Conservation (phyloP, 1,284 basidiomycete species). For the Exsudoporus floridanus region DNA sequence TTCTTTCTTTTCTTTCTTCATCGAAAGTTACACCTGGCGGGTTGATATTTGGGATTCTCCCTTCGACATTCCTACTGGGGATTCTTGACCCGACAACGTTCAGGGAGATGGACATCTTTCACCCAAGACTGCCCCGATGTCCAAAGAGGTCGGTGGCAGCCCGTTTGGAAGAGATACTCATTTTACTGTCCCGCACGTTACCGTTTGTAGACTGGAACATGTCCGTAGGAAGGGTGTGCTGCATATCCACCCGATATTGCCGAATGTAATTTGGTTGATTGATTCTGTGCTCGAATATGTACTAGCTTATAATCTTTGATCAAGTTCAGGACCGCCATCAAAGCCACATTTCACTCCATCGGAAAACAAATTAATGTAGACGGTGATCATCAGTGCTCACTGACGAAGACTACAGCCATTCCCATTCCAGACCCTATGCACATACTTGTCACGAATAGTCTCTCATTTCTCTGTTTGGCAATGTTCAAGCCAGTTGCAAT, state of each 20-base stretch:
- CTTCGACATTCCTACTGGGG: slow-evolving; percentile 33
- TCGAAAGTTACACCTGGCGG: slow-evolving; percentile 69
- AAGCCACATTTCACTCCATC: not conserved
- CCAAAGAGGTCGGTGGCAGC: slow-evolving; percentile 29
- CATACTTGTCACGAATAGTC: slow-evolving; percentile 90
- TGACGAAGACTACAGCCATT: slow-evolving; percentile 81
- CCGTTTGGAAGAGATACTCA: slow-evolving; percentile 37
- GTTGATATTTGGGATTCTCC: slow-evolving; percentile 68
- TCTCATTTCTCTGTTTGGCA: slow-evolving; percentile 73
- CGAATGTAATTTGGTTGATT: not conserved
- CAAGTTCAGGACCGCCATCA: no score
- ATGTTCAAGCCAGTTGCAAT: slow-evolving; percentile 84
- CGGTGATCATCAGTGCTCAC: slow-evolving; percentile 61
- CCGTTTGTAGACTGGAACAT: not conserved
- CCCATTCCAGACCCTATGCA: slow-evolving; percentile 95
- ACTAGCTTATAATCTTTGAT: not conserved
- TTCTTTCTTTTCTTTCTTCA: slow-evolving; percentile 17
- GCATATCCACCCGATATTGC: not conserved
- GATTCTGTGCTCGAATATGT: not conserved
- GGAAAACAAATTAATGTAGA: not conserved
- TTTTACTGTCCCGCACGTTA: not conserved
- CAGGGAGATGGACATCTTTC: slow-evolving; percentile 50
- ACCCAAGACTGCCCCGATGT: slow-evolving; percentile 47
- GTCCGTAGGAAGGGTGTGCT: not conserved
- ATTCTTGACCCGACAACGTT: slow-evolving; percentile 50